Percentiles rank a stretch among this genome's conserved stretches.
Evolutionary conservation across 495 filamentous ascomycete species (phyloP).

Genomic region (Paragyromitra xinjiangensis): DNA sequence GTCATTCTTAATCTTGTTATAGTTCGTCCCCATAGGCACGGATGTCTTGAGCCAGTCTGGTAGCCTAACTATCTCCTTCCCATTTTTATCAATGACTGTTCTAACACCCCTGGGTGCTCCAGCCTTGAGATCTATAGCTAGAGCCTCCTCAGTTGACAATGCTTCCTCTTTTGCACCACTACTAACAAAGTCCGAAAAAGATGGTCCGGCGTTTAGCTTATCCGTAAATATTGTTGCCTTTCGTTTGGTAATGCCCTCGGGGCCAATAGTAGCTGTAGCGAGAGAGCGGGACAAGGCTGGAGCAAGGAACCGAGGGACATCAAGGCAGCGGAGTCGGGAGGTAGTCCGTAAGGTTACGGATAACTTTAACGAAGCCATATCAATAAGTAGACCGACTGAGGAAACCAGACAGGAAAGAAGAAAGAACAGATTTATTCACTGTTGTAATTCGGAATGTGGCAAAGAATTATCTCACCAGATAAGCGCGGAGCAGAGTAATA

Average conservation of each 20-base stretch:
- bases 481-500: conserved; percentile 18
- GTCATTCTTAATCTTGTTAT: conserved; percentile 92
- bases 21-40: conserved; percentile 81
- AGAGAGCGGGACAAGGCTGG: conserved; percentile 37
- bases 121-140: conserved; percentile 58
- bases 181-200: conserved; percentile 81
- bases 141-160: conserved; percentile 66
- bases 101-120: conserved; percentile 72
- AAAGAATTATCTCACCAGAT: conserved; percentile 23
- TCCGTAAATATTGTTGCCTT: conserved; percentile 79
- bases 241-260: conserved; percentile 42
- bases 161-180: conserved; percentile 60
- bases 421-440: conserved; percentile 12
- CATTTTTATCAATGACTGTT: conserved; percentile 82
- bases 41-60: conserved; percentile 96
- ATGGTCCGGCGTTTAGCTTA: conserved; percentile 79
- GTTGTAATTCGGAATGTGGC: conserved; percentile 31
- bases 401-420: not conserved
- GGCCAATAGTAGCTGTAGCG: conserved; percentile 23
- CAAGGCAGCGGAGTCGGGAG: conserved; percentile 17
- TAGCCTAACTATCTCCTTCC: conserved; percentile 87
- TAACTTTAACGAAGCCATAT: conserved; percentile 35
- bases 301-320: conserved; percentile 13
- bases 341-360: conserved; percentile 13
- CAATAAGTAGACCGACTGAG: not conserved